These are phyloP conservation scores for Cystofilobasidium macerans DNA, from an alignment of 768 basidiomycete species.

Conservation along the genomic window DNA sequence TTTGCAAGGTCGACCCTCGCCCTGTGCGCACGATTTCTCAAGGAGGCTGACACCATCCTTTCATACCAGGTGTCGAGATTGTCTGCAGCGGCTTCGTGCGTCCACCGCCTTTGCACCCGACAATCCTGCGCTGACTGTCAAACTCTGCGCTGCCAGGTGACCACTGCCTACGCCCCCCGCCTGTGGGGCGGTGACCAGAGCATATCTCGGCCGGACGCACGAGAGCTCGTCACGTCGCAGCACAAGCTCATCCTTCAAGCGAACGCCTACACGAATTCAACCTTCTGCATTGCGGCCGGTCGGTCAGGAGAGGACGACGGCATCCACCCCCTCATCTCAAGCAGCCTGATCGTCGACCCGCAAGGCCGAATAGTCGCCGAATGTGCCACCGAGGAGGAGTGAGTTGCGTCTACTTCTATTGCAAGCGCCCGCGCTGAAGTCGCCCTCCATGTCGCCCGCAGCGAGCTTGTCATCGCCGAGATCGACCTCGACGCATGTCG, in stretches of 20 bases:
- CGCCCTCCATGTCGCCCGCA: too few species aligned
- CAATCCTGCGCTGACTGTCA: neutral
- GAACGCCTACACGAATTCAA: slow-evolving; percentile 36
- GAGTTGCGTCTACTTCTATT: too few species aligned
- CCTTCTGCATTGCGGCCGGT: slow-evolving; percentile 32
- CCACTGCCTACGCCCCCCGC: slow-evolving; percentile 36
- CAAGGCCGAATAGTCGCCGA: slow-evolving; percentile 37
- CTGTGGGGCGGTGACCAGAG: slow-evolving; percentile 35
- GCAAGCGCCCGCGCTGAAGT: too few species aligned
- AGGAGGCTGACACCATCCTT: too few species aligned
- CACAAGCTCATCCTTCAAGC: slow-evolving; percentile 37
- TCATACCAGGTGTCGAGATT: slow-evolving; percentile 36
- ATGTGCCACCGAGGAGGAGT: slow-evolving; percentile 35
- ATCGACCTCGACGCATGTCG: slow-evolving; percentile 36
- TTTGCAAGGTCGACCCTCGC: too few species aligned
- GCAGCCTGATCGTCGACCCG: slow-evolving; percentile 36
- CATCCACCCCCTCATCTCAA: slow-evolving; percentile 33
- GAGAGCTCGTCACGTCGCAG: slow-evolving; percentile 37
- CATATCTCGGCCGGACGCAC: slow-evolving; percentile 33
- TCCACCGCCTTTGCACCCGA: neutral
- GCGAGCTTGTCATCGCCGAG: slow-evolving; percentile 33
- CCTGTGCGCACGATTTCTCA: too few species aligned
- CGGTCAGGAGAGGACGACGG: slow-evolving; percentile 35
- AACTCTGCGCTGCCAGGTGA: slow-evolving; percentile 30
- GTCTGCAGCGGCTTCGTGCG: slow-evolving; percentile 36